Evolutionary conservation across 106 monocot genomes (phyloP).

Genomic region (Iris macrosiphon): DNA sequence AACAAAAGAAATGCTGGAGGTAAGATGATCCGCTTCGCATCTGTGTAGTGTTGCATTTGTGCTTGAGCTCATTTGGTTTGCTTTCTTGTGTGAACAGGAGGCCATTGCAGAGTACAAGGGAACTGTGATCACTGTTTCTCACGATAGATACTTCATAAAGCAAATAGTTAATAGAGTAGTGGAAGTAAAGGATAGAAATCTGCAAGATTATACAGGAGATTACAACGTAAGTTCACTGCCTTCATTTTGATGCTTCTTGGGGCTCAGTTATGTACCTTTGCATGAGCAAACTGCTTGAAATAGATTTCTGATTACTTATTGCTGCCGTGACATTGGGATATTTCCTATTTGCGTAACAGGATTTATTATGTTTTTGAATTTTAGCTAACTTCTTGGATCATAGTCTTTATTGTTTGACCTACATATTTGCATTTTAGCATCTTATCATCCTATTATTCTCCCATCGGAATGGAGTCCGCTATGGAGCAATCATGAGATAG

Average conservation of each 20-base stretch:
- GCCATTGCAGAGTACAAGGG: conserved; percentile 89
- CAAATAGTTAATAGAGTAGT: conserved; percentile 96
- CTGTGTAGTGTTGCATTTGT: neutral
- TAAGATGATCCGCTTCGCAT: conserved; percentile 23
- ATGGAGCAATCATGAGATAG: too few relatives aligned
- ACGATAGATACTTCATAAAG: conserved; percentile 94
- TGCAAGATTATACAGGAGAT: conserved; percentile 95
- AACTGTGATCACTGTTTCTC: conserved; percentile 92
- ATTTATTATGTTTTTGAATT: too few relatives aligned
- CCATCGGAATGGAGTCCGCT: too few relatives aligned
- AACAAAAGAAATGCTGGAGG: conserved; percentile 99
- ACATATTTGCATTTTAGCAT: too few relatives aligned
- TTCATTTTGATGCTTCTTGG: neutral
- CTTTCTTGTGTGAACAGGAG: conserved; percentile 48
- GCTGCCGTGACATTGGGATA: too few relatives aligned
- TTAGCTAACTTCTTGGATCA: too few relatives aligned
- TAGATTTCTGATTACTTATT: too few relatives aligned
- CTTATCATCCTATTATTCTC: too few relatives aligned
- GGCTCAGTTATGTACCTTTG: too few relatives aligned
- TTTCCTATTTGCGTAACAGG: too few relatives aligned
- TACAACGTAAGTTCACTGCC: conserved; percentile 60
- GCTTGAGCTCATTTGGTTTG: neutral
- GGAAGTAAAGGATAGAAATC: conserved; percentile 66
- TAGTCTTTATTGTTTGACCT: too few relatives aligned
- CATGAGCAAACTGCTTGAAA: too few relatives aligned